Conservation (phyloP, 768 basidiomycete genomes). For the Cyclocybe aegerita region DNA sequence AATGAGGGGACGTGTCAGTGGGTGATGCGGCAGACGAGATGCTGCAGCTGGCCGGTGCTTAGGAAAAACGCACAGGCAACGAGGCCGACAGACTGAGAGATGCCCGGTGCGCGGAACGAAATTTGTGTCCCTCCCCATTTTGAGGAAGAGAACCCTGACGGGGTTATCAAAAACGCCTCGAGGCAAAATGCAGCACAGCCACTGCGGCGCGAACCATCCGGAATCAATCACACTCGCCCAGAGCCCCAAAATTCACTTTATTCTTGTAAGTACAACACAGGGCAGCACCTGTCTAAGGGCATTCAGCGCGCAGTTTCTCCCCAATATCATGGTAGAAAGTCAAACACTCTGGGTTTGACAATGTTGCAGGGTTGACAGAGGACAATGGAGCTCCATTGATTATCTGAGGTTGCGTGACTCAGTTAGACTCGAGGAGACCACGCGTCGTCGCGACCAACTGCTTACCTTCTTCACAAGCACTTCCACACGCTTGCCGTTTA, state of each 20-base stretch:
- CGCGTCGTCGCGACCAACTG: constrained; percentile 9
- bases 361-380: constrained; percentile 68
- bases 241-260: neutral
- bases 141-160: constrained; percentile 8
- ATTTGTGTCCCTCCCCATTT: constrained; percentile 11
- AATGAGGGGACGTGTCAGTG: constrained; percentile 2
- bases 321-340: constrained; percentile 60
- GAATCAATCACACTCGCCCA: constrained; percentile 12
- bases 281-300: constrained; percentile 19
- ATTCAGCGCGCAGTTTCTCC: constrained; percentile 45
- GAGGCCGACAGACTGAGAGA: constrained; percentile 16
- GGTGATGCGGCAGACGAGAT: constrained; percentile 3
- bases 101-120: constrained; percentile 17
- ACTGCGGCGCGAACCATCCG: constrained; percentile 10
- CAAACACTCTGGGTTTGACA: constrained; percentile 74
- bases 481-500: constrained; percentile 82
- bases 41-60: constrained; percentile 12
- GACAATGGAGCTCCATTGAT: constrained; percentile 75
- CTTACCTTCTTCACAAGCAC: constrained; percentile 74
- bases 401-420: constrained; percentile 43
- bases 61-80: constrained; percentile 20
- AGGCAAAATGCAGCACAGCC: constrained; percentile 27
- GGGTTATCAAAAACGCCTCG: constrained; percentile 26
- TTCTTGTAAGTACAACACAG: constrained; percentile 4
- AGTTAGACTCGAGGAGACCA: constrained; percentile 12